These are phyloP conservation scores for Colletotrichum sp. DNA, from an alignment of 2,329 filamentous ascomycete species.

Conservation along the genomic window DNA sequence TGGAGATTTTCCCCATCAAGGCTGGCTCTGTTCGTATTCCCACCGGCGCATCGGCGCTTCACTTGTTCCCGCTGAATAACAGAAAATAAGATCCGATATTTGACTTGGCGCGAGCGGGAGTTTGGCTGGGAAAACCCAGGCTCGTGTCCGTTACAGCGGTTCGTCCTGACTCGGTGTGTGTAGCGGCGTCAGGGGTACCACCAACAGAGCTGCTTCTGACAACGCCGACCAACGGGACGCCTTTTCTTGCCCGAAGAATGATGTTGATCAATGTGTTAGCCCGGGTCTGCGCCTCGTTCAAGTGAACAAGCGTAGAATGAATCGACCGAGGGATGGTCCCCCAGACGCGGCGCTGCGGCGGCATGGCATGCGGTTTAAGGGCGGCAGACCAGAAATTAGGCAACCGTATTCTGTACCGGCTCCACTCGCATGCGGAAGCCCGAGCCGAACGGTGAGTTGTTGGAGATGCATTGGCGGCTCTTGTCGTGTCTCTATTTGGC, in stretches of 20 bases:
- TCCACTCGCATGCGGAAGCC: neutral
- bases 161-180: neutral
- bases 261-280: neutral
- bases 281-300: neutral
- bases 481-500: neutral
- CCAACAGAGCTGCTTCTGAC: neutral
- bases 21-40: neutral
- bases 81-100: neutral
- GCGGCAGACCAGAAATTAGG: neutral
- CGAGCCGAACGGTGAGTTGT: neutral
- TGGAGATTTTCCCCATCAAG: neutral
- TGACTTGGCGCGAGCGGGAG: neutral
- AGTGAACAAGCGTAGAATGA: neutral
- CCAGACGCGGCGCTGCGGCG: neutral
- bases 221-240: neutral
- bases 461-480: neutral
- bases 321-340: neutral
- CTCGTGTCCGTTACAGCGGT: neutral
- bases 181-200: neutral
- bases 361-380: neutral
- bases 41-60: conserved; percentile 1
- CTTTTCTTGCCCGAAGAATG: neutral
- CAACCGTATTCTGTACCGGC: neutral
- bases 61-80: neutral
- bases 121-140: neutral